Percentiles rank a stretch among this genome's conserved stretches.
Conservation (phyloP, 257 asterid species). For the Solanum clarkiae region DNA sequence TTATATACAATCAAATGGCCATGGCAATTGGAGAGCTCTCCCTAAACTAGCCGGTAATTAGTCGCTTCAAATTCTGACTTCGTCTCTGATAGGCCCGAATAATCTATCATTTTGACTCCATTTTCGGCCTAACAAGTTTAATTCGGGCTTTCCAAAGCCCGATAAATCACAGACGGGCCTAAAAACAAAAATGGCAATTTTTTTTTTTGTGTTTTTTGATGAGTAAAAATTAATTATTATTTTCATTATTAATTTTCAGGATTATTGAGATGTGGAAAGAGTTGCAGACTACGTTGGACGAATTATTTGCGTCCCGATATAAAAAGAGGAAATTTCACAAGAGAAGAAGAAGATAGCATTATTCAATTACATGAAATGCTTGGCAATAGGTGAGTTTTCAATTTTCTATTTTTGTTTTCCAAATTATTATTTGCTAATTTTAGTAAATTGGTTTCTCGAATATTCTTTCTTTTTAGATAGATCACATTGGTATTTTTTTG, state of each 20-base stretch:
- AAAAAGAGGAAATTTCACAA: conserved; percentile 40
- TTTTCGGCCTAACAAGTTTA: neutral
- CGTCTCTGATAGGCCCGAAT: neutral
- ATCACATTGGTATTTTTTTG: neutral
- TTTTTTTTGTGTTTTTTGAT: neutral
- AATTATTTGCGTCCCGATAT: conserved; percentile 50
- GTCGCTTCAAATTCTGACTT: neutral
- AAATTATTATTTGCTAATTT: neutral
- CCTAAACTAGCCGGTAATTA: conserved; percentile 67
- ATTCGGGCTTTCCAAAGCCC: neutral
- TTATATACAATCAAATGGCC: conserved; percentile 44
- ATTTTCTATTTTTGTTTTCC: neutral
- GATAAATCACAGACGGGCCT: neutral
- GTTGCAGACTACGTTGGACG: conserved; percentile 49
- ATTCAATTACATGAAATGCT: conserved; percentile 25
- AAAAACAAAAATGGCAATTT: no score
- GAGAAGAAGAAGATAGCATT: conserved; percentile 38
- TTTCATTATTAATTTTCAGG: conserved; percentile 11
- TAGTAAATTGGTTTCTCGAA: neutral
- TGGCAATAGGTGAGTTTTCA: conserved; percentile 47
- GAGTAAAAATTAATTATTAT: neutral
- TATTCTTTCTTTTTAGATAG: neutral
- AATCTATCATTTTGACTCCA: neutral
- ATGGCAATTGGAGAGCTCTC: conserved; percentile 77
- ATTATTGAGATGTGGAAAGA: conserved; percentile 52